These are phyloP conservation scores for Galerina sulciceps DNA, from an alignment of 768 basidiomycete genomes.

Conservation along the genomic window DNA sequence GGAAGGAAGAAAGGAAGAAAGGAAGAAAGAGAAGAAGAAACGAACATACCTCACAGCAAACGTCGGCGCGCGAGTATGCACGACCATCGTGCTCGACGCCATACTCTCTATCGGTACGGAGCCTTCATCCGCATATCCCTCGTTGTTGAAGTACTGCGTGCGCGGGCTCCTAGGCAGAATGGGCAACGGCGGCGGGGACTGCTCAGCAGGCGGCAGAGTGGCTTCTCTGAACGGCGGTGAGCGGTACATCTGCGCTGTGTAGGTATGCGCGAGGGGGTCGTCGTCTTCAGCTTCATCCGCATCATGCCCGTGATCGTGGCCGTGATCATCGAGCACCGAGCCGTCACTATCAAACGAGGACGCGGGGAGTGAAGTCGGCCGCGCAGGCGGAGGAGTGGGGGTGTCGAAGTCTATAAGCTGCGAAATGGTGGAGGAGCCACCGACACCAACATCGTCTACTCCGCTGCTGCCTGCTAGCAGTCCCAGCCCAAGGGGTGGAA, in stretches of 20 bases:
- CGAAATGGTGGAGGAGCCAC: too few relatives aligned
- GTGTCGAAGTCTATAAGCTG: conserved; percentile 26
- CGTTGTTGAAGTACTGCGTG: too few relatives aligned
- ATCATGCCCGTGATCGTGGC: background rate
- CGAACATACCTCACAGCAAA: conserved; percentile 22
- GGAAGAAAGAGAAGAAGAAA: background rate
- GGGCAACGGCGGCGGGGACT: conserved; percentile 27
- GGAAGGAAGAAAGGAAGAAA: background rate
- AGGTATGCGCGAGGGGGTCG: too few relatives aligned
- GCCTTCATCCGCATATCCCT: too few relatives aligned
- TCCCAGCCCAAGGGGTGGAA: too few relatives aligned
- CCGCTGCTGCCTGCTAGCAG: too few relatives aligned
- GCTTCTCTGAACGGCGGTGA: conserved; percentile 36
- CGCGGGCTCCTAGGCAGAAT: conserved; percentile 20
- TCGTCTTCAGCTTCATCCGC: background rate
- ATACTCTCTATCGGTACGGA: too few relatives aligned
- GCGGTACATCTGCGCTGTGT: conserved; percentile 14
- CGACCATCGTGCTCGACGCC: conserved; percentile 4
- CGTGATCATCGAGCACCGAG: background rate
- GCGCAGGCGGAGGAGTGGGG: background rate
- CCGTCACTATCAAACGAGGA: background rate
- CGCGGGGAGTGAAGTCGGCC: background rate
- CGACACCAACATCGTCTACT: too few relatives aligned
- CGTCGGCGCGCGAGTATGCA: conserved; percentile 19
- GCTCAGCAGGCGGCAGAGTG: conserved; percentile 4